These are phyloP conservation scores for Albifimbria verrucaria DNA, from an alignment of 2,329 filamentous ascomycete species.

Conservation along the genomic window DNA sequence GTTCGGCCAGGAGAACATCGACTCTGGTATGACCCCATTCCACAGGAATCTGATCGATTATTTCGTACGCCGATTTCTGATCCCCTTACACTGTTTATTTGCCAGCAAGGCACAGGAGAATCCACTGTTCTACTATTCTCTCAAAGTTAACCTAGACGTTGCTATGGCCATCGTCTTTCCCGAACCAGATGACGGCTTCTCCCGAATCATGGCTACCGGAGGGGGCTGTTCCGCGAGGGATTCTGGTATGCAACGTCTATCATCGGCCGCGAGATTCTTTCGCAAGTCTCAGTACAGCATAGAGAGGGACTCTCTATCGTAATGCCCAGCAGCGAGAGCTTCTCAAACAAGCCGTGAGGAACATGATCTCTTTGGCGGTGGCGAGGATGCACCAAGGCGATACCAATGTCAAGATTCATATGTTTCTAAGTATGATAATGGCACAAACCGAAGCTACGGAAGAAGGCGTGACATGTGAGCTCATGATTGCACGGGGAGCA, in stretches of 20 bases:
- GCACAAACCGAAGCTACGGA: conserved; percentile 36
- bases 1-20: conserved; percentile 6
- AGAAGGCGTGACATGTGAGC: conserved; percentile 17
- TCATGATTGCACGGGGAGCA: conserved; percentile 26
- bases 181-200: conserved; percentile 32
- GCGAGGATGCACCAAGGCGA: conserved; percentile 35
- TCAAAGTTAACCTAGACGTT: conserved; percentile 43
- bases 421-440: conserved; percentile 36
- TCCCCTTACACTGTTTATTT: conserved; percentile 51
- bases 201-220: conserved; percentile 30
- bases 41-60: conserved; percentile 49
- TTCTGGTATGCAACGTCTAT: conserved; percentile 28
- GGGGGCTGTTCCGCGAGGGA: conserved; percentile 41
- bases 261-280: conserved; percentile 34
- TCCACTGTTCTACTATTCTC: conserved; percentile 47
- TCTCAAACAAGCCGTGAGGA: conserved; percentile 26
- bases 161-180: conserved; percentile 33
- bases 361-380: conserved; percentile 22
- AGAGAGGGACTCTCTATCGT: conserved; percentile 23
- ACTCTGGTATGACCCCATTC: conserved; percentile 24
- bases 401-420: conserved; percentile 40
- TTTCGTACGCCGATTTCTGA: conserved; percentile 50
- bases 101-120: conserved; percentile 37
- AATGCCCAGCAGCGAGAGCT: conserved; percentile 21
- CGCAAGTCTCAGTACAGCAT: conserved; percentile 22